Conservation (phyloP, 768 basidiomycete species). For the Boletus sp. region DNA sequence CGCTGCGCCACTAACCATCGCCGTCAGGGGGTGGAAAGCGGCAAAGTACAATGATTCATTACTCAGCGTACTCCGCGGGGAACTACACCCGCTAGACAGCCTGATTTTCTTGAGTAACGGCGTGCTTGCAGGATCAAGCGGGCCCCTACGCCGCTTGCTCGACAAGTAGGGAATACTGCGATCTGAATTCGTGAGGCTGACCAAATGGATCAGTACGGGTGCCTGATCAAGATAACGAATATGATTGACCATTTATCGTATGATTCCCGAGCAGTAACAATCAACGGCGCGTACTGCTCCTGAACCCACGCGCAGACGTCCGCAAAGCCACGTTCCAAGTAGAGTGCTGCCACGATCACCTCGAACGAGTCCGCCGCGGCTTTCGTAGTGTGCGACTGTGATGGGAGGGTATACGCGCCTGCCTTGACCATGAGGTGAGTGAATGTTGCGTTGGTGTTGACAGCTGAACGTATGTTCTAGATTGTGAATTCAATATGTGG, state of each 20-base stretch:
- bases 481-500: background rate
- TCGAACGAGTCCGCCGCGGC: slow-evolving; percentile 48
- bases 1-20: slow-evolving; percentile 23
- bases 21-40: slow-evolving; percentile 3
- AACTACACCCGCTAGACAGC: slow-evolving; percentile 15
- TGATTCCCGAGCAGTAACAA: slow-evolving; percentile 31
- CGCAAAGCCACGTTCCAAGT: slow-evolving; percentile 38
- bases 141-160: slow-evolving; percentile 11
- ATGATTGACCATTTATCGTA: slow-evolving; percentile 26
- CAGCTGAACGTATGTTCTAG: slow-evolving; percentile 25
- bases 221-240: background rate
- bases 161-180: background rate
- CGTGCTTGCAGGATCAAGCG: slow-evolving; percentile 5
- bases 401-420: slow-evolving; percentile 25
- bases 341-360: slow-evolving; percentile 44
- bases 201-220: slow-evolving; percentile 7
- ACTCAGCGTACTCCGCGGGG: slow-evolving; percentile 23
- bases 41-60: background rate
- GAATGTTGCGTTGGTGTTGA: slow-evolving; percentile 38
- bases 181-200: slow-evolving; percentile 12
- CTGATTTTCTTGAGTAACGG: slow-evolving; percentile 21
- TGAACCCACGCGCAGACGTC: slow-evolving; percentile 39
- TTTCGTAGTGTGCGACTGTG: slow-evolving; percentile 31
- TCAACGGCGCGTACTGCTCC: slow-evolving; percentile 38
- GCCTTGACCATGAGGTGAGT: slow-evolving; percentile 38